A percentile compares a stretch with the other conserved stretches of the same genome.
phyloP scores from a whole-genome alignment of 2,329 filamentous ascomycete genomes.

The Nothophaeocryptopus gaeumannii region DNA sequence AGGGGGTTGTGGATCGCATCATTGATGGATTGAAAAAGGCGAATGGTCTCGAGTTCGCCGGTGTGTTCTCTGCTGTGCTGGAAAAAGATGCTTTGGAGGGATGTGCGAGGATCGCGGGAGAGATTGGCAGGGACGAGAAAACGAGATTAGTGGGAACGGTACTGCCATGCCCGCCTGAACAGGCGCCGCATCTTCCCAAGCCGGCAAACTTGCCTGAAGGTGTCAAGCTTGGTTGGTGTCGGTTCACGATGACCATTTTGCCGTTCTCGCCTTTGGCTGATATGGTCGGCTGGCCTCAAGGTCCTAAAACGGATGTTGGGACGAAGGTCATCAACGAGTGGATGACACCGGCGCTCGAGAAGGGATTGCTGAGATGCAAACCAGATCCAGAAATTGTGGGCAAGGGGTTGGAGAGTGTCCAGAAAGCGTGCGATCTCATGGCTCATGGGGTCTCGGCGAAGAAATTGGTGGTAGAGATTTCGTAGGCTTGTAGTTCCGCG shows the following conservation, averaged over 20 bases:
- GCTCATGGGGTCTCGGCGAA: slow-evolving; percentile 18
- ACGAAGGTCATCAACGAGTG: slow-evolving; percentile 36
- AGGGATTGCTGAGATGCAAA: slow-evolving; percentile 38
- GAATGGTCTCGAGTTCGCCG: slow-evolving; percentile 30
- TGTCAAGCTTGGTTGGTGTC: slow-evolving; percentile 10
- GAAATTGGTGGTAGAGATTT: slow-evolving; percentile 38
- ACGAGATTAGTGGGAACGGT: slow-evolving; percentile 16
- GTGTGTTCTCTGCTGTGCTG: slow-evolving; percentile 27
- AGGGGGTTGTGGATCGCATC: slow-evolving; percentile 37
- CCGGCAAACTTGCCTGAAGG: slow-evolving; percentile 7
- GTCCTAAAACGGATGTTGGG: slow-evolving; percentile 29
- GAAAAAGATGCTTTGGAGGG: slow-evolving; percentile 7
- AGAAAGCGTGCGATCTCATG: slow-evolving; percentile 47
- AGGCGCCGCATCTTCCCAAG: slow-evolving; percentile 3
- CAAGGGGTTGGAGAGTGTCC: slow-evolving; percentile 43
- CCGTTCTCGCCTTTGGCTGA: slow-evolving; percentile 17
- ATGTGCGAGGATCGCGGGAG: slow-evolving; percentile 9
- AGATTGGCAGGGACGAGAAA: slow-evolving; percentile 4
- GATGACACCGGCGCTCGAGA: slow-evolving; percentile 38
- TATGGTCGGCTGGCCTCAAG: slow-evolving; percentile 27
- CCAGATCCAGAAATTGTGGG: slow-evolving; percentile 42
- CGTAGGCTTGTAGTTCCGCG: background rate
- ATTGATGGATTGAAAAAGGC: slow-evolving; percentile 26
- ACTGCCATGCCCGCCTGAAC: slow-evolving; percentile 5
- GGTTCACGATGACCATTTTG: slow-evolving; percentile 1